Conservation (phyloP, 768 basidiomycete species). For the Ramaria sp. region DNA sequence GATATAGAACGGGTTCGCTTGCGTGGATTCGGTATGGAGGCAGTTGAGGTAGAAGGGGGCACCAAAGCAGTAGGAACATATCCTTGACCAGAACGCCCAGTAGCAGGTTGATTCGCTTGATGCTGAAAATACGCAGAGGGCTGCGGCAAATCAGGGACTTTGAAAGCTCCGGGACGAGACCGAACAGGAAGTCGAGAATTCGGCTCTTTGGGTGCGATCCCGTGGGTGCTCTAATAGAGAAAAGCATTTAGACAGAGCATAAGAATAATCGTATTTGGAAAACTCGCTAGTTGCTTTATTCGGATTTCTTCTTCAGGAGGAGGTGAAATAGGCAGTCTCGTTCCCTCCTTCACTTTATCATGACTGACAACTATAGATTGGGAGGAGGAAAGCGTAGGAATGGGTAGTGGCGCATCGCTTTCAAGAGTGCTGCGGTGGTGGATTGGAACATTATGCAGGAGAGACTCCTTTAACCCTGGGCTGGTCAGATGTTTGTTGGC, state of each 20-base stretch:
- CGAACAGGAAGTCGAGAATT: neutral
- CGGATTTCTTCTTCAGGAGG: conserved; percentile 3
- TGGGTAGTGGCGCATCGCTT: neutral
- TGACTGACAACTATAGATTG: conserved; percentile 2
- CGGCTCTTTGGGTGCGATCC: neutral
- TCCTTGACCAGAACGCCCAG: neutral
- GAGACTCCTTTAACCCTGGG: neutral
- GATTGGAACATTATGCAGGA: neutral
- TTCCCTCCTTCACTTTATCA: neutral
- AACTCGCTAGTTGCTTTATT: neutral
- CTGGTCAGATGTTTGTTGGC: neutral
- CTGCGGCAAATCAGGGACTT: neutral
- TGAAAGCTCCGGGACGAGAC: neutral
- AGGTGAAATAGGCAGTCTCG: neutral
- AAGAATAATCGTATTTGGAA: neutral
- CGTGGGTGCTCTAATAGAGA: neutral
- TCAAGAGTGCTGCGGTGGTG: neutral
- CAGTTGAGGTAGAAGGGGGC: neutral
- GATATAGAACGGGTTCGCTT: neutral
- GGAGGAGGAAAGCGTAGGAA: neutral
- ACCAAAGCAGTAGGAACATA: neutral
- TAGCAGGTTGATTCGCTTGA: neutral
- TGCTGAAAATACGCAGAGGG: neutral
- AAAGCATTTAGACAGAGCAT: neutral
- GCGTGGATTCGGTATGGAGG: neutral